Evolutionary conservation across 2,329 filamentous ascomycete genomes (phyloP).

Genomic region (Alternaria sp.): DNA sequence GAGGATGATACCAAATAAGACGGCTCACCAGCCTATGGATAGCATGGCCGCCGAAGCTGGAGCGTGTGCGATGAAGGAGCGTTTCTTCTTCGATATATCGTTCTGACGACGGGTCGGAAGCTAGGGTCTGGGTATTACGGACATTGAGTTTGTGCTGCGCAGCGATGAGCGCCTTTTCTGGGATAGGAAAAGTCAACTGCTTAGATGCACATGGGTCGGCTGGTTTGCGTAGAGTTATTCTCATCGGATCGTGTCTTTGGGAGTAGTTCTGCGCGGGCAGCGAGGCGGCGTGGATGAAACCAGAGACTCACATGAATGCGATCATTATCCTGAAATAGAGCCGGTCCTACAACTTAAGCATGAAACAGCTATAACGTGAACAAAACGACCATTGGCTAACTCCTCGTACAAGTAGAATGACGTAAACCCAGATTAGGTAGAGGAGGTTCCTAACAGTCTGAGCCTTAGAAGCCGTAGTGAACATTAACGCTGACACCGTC

Average conservation of each 20-base stretch:
- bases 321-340: no score
- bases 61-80: not conserved
- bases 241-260: not conserved
- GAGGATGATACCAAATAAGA: not conserved
- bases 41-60: not conserved
- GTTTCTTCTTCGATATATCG: not conserved
- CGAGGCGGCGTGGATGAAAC: not conserved
- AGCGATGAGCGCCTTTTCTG: not conserved
- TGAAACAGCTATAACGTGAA: not conserved
- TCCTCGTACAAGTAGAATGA: not conserved
- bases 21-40: not conserved
- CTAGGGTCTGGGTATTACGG: not conserved
- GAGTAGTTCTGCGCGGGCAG: no score
- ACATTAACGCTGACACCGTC: slow-evolving; percentile 25
- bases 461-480: slow-evolving; percentile 25
- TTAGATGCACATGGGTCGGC: not conserved
- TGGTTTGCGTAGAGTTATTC: not conserved
- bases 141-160: not conserved
- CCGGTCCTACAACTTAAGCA: not conserved
- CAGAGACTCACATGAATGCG: not conserved
- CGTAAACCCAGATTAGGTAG: not conserved
- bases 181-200: not conserved
- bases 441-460: not conserved
- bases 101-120: not conserved
- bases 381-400: no score